phyloP scores from a whole-genome alignment of 176 grass and related monocot genomes.

The Tuctoria greenei region DNA sequence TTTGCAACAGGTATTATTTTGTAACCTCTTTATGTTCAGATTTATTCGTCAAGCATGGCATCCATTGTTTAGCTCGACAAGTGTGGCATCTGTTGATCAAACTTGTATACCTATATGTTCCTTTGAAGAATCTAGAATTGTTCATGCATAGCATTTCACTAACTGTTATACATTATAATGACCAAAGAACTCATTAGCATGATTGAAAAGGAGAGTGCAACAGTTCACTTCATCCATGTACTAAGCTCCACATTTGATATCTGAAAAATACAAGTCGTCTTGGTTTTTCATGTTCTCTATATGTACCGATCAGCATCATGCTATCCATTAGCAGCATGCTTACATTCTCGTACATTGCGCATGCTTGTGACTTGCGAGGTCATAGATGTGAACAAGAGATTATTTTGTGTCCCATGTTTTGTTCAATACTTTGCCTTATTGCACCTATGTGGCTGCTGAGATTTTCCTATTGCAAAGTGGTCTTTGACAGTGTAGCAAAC shows the following conservation, averaged over 20 bases:
- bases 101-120: background rate
- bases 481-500: background rate
- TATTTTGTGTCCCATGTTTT: background rate
- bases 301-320: background rate
- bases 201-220: background rate
- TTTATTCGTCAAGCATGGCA: background rate
- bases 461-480: background rate
- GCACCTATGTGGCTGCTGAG: background rate
- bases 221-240: background rate
- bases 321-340: background rate
- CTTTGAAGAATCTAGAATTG: background rate
- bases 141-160: background rate
- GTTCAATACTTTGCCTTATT: background rate
- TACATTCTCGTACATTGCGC: background rate
- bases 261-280: background rate
- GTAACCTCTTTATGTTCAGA: constrained; percentile 5
- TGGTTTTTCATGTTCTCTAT: constrained; percentile 6
- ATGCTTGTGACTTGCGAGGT: constrained; percentile 1
- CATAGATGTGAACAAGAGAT: background rate
- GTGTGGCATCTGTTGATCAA: background rate
- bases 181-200: background rate
- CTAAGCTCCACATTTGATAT: background rate
- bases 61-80: constrained; percentile 14
- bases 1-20: constrained; percentile 86
- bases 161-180: background rate